Evolutionary conservation across 805 yeast genomes (phyloP).

Genomic region (Ogataea nonfermentans): DNA sequence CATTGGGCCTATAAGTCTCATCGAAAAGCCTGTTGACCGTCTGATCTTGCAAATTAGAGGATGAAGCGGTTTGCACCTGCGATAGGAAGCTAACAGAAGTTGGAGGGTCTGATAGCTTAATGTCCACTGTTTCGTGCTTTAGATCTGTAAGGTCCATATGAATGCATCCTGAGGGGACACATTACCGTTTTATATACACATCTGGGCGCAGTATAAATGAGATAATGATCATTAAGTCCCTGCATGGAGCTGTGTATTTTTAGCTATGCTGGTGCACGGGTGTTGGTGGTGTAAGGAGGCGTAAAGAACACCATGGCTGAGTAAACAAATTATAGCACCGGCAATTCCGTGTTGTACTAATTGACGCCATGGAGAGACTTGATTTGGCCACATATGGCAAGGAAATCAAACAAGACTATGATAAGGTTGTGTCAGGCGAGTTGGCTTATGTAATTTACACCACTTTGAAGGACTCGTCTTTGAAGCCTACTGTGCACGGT

Average conservation of each 20-base stretch:
- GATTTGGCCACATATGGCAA: conserved; percentile 68
- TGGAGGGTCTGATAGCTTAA: neutral
- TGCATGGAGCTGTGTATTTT: conserved; percentile 1
- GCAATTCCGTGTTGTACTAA: neutral
- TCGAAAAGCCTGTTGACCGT: conserved; percentile 10
- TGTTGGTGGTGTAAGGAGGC: conserved; percentile 3
- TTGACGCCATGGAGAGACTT: conserved; percentile 47
- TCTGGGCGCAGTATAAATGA: no score
- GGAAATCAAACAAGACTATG: conserved; percentile 72
- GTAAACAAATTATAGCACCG: neutral
- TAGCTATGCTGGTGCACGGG: conserved; percentile 9
- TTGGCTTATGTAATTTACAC: conserved; percentile 78
- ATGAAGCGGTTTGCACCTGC: neutral
- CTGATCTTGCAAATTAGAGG: conserved; percentile 1
- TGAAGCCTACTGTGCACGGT: conserved; percentile 51
- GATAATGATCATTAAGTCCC: neutral
- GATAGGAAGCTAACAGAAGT: neutral
- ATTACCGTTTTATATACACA: no score
- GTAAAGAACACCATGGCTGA: conserved; percentile 1
- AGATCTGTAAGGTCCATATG: no score
- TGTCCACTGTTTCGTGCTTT: no score
- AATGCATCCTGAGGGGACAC: no score
- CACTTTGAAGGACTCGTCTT: conserved; percentile 56
- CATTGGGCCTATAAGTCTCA: conserved; percentile 10
- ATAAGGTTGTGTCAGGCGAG: conserved; percentile 76